Base-by-base conservation (phyloP, 78 protist genomes). In the Planoprotostelium fungivorum region DNA sequence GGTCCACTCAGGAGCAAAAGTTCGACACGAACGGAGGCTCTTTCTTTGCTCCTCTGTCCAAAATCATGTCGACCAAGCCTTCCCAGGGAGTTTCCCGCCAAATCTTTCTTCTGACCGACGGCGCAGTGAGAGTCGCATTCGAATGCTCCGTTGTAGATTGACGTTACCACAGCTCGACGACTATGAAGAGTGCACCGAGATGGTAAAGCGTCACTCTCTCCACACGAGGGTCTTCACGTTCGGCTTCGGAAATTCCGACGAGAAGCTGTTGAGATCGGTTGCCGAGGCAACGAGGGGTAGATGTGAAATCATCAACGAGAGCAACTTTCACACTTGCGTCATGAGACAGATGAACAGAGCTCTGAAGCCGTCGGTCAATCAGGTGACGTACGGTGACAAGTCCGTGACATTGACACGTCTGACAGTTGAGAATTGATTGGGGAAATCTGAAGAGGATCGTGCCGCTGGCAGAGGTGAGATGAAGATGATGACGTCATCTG, bases 31-130 rank as follows among this genome's bases (percentile, higher is more conserved):
- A 91, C 51, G 94, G 94, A 5, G 88, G 91, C 0, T 88, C 87
- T 73, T 38, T 92, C 1, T 35, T 86, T 0, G 86, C 85, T 83
- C 94, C 94, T 83, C 87, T 92, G 34, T 37, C 36, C 63, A 88
- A 73, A 10, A 92, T 92, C 85, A 31, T 92, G 10, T 38, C 36
- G 28, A 16, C 34, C 1, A 84, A 39, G 63, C 9, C n/a, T 39
- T 88, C 89, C 31, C 90, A 88, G 51, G 35, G 90, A 86, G 87
- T 84, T 38, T 92, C 94, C 89, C 38, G 92, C 39, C 94, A 92
- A 89, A 90, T 92, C n/a, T 92, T 92, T 88, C 84, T 92, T 35
- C 85, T 92, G 5, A 92, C 94, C 1, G 94, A 92, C 88, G 94
- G 94, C 36, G 94, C 83, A 29, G 89, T 51, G 16, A 51, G 16